Conservation (phyloP, 352 stramenopile species). For the Phytopythium vexans region DNA sequence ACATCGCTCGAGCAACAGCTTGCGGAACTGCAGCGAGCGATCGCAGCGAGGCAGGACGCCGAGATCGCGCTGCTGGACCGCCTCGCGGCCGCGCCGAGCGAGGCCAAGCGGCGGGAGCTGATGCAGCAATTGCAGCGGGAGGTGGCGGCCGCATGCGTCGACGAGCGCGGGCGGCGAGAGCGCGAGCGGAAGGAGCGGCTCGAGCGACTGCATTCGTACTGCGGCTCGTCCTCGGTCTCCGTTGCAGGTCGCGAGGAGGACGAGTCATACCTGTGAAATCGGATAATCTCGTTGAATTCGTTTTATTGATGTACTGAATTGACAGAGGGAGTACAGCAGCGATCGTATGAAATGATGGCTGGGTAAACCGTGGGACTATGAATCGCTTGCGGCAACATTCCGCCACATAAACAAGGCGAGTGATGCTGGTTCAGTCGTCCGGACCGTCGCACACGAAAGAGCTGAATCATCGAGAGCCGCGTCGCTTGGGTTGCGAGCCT, state of each 20-base stretch:
- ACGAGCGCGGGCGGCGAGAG: conserved; percentile 27
- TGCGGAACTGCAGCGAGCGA: conserved; percentile 20
- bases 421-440: too few species aligned
- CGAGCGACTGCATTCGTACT: conserved; percentile 51
- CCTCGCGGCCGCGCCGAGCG: conserved; percentile 14
- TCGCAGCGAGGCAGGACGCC: conserved; percentile 16
- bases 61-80: conserved; percentile 42
- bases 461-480: too few species aligned
- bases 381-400: too few species aligned
- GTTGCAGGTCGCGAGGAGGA: conserved; percentile 38
- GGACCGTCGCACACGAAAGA: too few species aligned
- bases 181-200: conserved; percentile 23
- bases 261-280: conserved; percentile 9
- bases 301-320: too few species aligned
- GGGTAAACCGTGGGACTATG: too few species aligned
- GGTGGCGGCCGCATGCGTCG: conserved; percentile 18
- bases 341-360: too few species aligned
- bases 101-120: conserved; percentile 16
- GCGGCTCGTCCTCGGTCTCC: conserved; percentile 56
- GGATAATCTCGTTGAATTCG: neutral
- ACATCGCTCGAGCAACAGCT: conserved; percentile 34
- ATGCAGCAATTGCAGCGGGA: conserved; percentile 22
- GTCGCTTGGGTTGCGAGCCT: too few species aligned
- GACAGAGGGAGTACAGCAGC: too few species aligned
- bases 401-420: too few species aligned